Evolutionary conservation across 2,329 filamentous ascomycete species (phyloP).

Genomic region (Aspergillus quadricinctus): DNA sequence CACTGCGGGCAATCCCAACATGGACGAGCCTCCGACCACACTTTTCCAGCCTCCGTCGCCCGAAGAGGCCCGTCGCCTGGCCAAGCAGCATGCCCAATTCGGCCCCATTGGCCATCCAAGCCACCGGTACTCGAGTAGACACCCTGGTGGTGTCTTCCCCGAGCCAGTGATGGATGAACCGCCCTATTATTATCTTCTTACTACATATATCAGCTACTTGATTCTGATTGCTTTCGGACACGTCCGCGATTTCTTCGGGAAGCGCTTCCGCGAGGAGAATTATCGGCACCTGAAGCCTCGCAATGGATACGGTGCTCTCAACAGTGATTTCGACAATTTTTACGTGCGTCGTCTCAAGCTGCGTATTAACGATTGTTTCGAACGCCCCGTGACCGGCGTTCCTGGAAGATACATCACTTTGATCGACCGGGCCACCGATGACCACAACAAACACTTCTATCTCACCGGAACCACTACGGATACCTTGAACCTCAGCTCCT

Average conservation of each 20-base stretch:
- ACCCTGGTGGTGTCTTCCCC: slow-evolving; percentile 73
- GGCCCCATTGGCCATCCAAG: slow-evolving; percentile 74
- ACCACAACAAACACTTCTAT: slow-evolving; percentile 87
- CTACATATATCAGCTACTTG: slow-evolving; percentile 97
- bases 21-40: slow-evolving; percentile 69
- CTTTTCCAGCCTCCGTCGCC: slow-evolving; percentile 84
- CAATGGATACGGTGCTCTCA: slow-evolving; percentile 90
- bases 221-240: slow-evolving; percentile 94
- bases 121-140: slow-evolving; percentile 86
- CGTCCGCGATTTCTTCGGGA: slow-evolving; percentile 95
- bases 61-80: slow-evolving; percentile 72
- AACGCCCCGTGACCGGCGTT: slow-evolving; percentile 85
- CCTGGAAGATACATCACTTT: slow-evolving; percentile 91
- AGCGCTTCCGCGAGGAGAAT: slow-evolving; percentile 82
- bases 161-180: slow-evolving; percentile 90
- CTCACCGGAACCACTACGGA: slow-evolving; percentile 87
- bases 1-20: slow-evolving; percentile 68
- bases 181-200: slow-evolving; percentile 93
- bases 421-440: slow-evolving; percentile 82
- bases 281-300: slow-evolving; percentile 78
- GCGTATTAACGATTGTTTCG: slow-evolving; percentile 95
- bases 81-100: slow-evolving; percentile 82
- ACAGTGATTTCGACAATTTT: slow-evolving; percentile 98
- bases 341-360: slow-evolving; percentile 90
- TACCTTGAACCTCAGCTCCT: slow-evolving; percentile 97